These are phyloP conservation scores for Sporisorium reilianum DNA, from an alignment of 1,284 basidiomycete species.

Conservation along the genomic window DNA sequence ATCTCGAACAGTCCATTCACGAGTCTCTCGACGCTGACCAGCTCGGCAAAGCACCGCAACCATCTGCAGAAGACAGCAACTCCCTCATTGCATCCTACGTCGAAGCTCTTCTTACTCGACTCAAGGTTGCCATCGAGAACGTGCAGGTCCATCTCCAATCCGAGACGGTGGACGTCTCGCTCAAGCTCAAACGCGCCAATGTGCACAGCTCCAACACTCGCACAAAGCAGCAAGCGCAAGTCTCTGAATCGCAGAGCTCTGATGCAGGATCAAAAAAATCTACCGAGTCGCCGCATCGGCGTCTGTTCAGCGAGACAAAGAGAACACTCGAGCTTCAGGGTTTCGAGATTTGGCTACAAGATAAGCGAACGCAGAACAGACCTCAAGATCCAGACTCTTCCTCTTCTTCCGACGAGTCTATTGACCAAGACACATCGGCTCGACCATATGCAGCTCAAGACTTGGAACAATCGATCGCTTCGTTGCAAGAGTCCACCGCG, in stretches of 20 bases:
- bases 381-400: constrained; percentile 10
- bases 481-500: constrained; percentile 32
- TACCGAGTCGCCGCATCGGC: neutral
- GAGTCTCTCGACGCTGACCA: constrained; percentile 41
- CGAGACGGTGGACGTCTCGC: constrained; percentile 24
- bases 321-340: constrained; percentile 27
- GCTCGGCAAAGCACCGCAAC: constrained; percentile 6
- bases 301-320: constrained; percentile 27
- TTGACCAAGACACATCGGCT: neutral
- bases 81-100: constrained; percentile 50
- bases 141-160: constrained; percentile 27
- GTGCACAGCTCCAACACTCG: constrained; percentile 38
- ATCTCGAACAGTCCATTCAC: constrained; percentile 55
- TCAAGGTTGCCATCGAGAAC: constrained; percentile 44
- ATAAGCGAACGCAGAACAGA: constrained; percentile 3
- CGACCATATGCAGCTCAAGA: neutral
- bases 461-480: constrained; percentile 19
- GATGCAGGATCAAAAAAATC: neutral
- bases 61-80: constrained; percentile 14
- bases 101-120: constrained; percentile 51
- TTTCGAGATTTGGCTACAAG: constrained; percentile 26
- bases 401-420: constrained; percentile 29
- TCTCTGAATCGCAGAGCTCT: neutral
- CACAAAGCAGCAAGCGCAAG: constrained; percentile 13
- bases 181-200: constrained; percentile 23